phyloP scores from a whole-genome alignment of 1,139 yeast species.

The Sugiyamaella japonica region DNA sequence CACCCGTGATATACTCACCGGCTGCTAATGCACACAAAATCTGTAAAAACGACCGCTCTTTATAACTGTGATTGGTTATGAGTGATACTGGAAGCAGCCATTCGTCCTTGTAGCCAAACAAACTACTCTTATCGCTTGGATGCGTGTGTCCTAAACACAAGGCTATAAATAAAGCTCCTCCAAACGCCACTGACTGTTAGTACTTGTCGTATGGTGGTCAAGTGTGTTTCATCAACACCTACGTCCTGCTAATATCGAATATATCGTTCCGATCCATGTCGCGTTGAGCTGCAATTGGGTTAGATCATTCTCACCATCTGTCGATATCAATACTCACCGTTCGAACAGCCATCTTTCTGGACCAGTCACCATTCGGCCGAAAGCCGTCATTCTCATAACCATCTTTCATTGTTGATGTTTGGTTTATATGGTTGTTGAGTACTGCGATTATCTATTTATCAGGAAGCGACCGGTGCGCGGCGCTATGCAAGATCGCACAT shows the following conservation, averaged over 20 bases:
- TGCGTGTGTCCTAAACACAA: slow-evolving; percentile 17
- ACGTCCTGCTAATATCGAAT: slow-evolving; percentile 9
- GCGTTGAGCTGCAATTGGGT: slow-evolving; percentile 8
- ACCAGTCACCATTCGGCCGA: not conserved
- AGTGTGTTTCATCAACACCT: no score
- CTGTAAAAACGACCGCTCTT: slow-evolving; percentile 78
- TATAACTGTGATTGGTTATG: slow-evolving; percentile 44
- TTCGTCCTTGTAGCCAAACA: slow-evolving; percentile 17
- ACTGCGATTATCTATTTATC: no score
- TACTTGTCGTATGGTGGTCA: not conserved
- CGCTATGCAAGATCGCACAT: no score
- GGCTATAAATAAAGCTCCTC: slow-evolving; percentile 18
- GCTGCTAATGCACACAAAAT: slow-evolving; percentile 70
- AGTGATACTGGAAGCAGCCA: slow-evolving; percentile 16
- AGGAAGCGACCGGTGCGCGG: no score
- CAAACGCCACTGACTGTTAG: slow-evolving; percentile 14
- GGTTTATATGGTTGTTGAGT: no score
- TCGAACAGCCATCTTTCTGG: not conserved
- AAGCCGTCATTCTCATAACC: not conserved
- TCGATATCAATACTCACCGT: not conserved
- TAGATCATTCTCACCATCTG: not conserved
- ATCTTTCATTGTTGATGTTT: no score
- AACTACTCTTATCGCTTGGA: slow-evolving; percentile 9
- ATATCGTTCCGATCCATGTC: slow-evolving; percentile 2
- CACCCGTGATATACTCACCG: slow-evolving; percentile 55